These are phyloP conservation scores for Nannochloropsis oceanica DNA, from an alignment of 108 stramenopile genomes.

Conservation along the genomic window DNA sequence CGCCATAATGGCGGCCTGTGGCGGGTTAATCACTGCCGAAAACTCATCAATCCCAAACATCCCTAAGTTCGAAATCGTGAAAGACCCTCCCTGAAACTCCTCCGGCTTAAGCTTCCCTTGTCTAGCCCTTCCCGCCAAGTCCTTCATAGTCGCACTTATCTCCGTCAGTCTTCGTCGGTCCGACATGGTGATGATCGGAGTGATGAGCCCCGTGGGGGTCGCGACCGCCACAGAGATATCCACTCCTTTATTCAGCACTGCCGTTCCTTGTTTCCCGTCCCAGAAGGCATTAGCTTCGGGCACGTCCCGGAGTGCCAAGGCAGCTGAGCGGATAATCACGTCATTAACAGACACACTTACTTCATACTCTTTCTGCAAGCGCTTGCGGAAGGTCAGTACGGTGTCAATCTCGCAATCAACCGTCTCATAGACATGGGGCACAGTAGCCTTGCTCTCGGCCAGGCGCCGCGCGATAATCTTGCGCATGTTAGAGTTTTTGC, in stretches of 20 bases:
- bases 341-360: constrained; percentile 87
- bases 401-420: constrained; percentile 73
- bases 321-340: constrained; percentile 85
- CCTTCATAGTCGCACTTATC: constrained; percentile 62
- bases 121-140: constrained; percentile 62
- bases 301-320: constrained; percentile 83
- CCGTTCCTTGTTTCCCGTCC: constrained; percentile 28
- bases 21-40: constrained; percentile 95
- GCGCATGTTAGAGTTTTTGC: constrained; percentile 46
- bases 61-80: constrained; percentile 90
- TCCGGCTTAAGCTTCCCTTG: constrained; percentile 71
- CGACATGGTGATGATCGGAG: constrained; percentile 73
- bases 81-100: constrained; percentile 94
- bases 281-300: constrained; percentile 67
- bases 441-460: constrained; percentile 80
- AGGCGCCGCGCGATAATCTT: constrained; percentile 88
- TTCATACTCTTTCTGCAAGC: constrained; percentile 53
- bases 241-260: constrained; percentile 27
- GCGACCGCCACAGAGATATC: constrained; percentile 98
- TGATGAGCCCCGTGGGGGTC: constrained; percentile 81
- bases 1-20: constrained; percentile 93
- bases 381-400: constrained; percentile 59
- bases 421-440: constrained; percentile 90
- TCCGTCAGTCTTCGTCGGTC: constrained; percentile 58
- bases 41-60: constrained; percentile 98